These are phyloP conservation scores for Mucor mucedo DNA, from an alignment of 371 early-diverging fungal genomes.

Conservation along the genomic window DNA sequence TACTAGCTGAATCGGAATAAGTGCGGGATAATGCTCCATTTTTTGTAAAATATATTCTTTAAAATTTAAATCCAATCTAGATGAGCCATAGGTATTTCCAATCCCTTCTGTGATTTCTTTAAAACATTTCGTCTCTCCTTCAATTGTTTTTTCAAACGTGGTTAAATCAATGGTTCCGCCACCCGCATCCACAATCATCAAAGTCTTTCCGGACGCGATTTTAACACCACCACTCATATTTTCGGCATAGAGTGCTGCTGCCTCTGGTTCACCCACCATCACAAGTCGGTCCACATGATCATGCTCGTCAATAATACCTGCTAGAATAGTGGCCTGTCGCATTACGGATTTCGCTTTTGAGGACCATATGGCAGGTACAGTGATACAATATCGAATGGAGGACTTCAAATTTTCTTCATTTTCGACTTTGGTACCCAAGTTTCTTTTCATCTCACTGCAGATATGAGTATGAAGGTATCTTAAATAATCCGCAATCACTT, in stretches of 20 bases:
- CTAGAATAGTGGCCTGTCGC: neutral
- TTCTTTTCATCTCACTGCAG: neutral
- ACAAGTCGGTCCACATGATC: neutral
- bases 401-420: neutral
- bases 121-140: neutral
- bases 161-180: conserved; percentile 3
- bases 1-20: neutral
- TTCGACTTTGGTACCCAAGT: neutral
- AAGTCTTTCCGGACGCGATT: neutral
- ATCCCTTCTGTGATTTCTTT: neutral
- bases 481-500: neutral
- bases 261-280: neutral
- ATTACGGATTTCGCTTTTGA: neutral
- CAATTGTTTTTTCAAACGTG: neutral
- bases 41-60: neutral
- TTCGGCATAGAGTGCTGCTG: neutral
- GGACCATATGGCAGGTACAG: neutral
- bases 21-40: neutral
- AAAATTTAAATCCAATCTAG: neutral
- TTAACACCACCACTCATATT: neutral
- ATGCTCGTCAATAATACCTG: neutral
- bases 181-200: neutral
- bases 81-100: neutral
- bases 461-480: neutral
- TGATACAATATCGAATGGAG: neutral